Base-by-base conservation (phyloP, 345 rosid genomes). In the Ailanthus altissimus region DNA sequence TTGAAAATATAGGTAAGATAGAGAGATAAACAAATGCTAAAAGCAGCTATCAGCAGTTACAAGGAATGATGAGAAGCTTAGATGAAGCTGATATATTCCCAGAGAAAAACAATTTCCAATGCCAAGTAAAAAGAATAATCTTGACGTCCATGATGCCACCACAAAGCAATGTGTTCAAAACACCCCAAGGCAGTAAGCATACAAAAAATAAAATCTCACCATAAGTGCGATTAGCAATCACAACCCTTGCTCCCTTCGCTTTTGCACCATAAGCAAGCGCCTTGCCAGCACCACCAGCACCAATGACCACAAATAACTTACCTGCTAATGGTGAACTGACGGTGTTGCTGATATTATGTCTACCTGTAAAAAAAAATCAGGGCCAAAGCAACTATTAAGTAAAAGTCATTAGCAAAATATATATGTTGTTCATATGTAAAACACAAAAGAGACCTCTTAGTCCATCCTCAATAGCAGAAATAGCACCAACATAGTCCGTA, bases 281-380 rank as follows among this genome's bases (percentile, higher is more conserved):
- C 90, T 91, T 93, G 73, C 98, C 97, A 73, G 98, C 94, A 78
- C 98, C 97, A 60, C 99, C 98, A 62, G 98, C 93, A 82, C 99
- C 98, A 81, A 95, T 88, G 83, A 93, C 94, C 63, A 92, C 94
- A 75, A 96, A 91, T 74, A 91, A 74, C 85, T 92, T 96, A 73
- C 94, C 94, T 15, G 91, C 84, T 76, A 96, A 88, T 65, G 93
- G 93, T 43, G 92, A 90, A 67, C 84, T 80, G 57, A 79, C 72
- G 15, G 79, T 16, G 75, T 64, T 70, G 77, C 79, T 75, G 76
- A 60, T 51, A 73, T 81, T 78, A 64, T 74, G 76, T 78, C 85
- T 83, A 67, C 80, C 97, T 91, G 86, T 83, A 65, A 72, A 63
- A 43, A 81, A 74, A 40, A 45, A 66, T 8, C 5, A 28, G n/a